phyloP scores from a whole-genome alignment of 345 rosid species.

The Xanthoceras sorbifolium region DNA sequence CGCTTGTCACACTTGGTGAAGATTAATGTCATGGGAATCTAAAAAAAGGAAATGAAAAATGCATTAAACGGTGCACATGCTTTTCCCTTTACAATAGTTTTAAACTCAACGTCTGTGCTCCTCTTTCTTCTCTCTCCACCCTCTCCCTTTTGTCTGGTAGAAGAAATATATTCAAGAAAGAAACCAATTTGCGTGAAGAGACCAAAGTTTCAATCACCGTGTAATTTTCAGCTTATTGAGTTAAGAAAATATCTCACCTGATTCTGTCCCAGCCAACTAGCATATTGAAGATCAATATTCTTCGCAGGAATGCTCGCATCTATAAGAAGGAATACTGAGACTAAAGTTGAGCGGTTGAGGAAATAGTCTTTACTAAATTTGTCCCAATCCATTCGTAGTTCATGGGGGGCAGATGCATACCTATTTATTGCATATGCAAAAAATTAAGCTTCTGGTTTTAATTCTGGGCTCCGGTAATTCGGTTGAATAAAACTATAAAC shows the following conservation, averaged over 20 bases:
- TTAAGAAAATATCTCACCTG: slow-evolving; percentile 53
- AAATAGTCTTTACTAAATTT: slow-evolving; percentile 89
- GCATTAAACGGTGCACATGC: not conserved
- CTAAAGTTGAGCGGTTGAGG: slow-evolving; percentile 77
- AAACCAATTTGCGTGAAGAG: not conserved
- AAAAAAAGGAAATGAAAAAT: slow-evolving; percentile 6
- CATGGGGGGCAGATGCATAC: slow-evolving; percentile 93
- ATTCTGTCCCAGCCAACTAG: slow-evolving; percentile 96
- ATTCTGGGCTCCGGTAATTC: not conserved
- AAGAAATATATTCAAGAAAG: not conserved
- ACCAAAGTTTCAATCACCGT: not conserved
- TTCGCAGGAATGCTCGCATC: slow-evolving; percentile 96
- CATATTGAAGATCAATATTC: slow-evolving; percentile 88
- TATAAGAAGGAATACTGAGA: slow-evolving; percentile 83
- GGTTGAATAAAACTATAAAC: not conserved
- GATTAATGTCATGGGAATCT: slow-evolving; percentile 94
- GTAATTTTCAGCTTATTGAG: not conserved
- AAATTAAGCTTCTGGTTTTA: not conserved
- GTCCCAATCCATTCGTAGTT: slow-evolving; percentile 71
- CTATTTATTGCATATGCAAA: slow-evolving; percentile 34
- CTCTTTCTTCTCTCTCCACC: not conserved
- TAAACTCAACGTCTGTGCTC: not conserved
- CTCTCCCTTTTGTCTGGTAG: not conserved
- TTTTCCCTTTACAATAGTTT: not conserved
- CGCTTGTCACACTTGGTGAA: slow-evolving; percentile 98